These are phyloP conservation scores for Suillus decipiens DNA, from an alignment of 768 basidiomycete genomes.

Conservation along the genomic window DNA sequence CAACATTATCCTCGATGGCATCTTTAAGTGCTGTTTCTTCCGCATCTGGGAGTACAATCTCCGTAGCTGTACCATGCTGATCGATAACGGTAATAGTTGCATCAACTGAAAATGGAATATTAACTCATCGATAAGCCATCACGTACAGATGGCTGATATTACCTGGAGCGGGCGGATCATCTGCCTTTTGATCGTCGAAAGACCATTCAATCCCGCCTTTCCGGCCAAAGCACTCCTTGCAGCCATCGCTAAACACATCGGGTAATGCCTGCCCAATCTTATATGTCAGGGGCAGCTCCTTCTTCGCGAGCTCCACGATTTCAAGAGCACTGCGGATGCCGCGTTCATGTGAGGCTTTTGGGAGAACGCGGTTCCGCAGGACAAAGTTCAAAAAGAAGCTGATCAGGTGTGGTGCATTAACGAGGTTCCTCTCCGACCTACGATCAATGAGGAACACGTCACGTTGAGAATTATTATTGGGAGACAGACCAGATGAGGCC, in stretches of 20 bases:
- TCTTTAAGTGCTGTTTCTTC: conserved; percentile 28
- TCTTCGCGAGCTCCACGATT: conserved; percentile 40
- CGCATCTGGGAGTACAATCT: conserved; percentile 26
- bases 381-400: conserved; percentile 63
- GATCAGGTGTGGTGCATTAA: conserved; percentile 53
- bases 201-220: conserved; percentile 43
- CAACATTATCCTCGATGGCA: conserved; percentile 29
- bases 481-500: conserved; percentile 67
- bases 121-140: conserved; percentile 9
- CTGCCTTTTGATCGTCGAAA: conserved; percentile 7
- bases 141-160: conserved; percentile 13
- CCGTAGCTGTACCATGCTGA: conserved; percentile 16
- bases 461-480: neutral
- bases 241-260: conserved; percentile 50
- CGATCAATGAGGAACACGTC: conserved; percentile 10
- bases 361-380: conserved; percentile 55
- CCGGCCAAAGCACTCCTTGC: conserved; percentile 49
- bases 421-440: conserved; percentile 51
- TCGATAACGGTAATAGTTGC: conserved; percentile 20
- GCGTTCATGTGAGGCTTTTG: conserved; percentile 47
- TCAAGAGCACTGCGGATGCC: conserved; percentile 48
- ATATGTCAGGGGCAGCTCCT: conserved; percentile 45
- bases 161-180: conserved; percentile 1
- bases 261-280: conserved; percentile 41
- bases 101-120: conserved; percentile 15